Conservation (phyloP, 305 asterid genomes). For the Euphrasia arctica region DNA sequence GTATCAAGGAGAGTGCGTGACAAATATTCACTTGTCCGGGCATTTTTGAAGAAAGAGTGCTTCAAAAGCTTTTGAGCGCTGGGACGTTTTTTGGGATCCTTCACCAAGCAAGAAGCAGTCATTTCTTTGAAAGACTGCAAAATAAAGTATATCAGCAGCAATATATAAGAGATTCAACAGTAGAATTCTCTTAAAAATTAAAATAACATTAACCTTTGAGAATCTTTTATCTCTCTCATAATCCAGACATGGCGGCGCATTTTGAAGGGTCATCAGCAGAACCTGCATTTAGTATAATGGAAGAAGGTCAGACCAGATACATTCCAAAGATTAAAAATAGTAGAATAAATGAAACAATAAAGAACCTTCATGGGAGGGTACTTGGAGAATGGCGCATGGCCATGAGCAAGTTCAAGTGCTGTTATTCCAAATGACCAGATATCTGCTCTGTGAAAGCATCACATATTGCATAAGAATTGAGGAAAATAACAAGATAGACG, state of each 20-base stretch:
- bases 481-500: slow-evolving; percentile 21
- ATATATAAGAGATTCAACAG: slow-evolving; percentile 15
- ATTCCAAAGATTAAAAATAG: slow-evolving; percentile 17
- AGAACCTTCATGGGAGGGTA: slow-evolving; percentile 99
- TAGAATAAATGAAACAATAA: slow-evolving; percentile 13
- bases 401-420: slow-evolving; percentile 99
- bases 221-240: slow-evolving; percentile 96
- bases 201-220: slow-evolving; percentile 73
- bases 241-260: slow-evolving; percentile 99
- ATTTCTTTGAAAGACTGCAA: slow-evolving; percentile 92
- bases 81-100: slow-evolving; percentile 99
- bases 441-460: slow-evolving; percentile 84
- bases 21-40: slow-evolving; percentile 67
- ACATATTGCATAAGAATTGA: slow-evolving; percentile 17
- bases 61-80: slow-evolving; percentile 95
- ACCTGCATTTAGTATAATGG: slow-evolving; percentile 57
- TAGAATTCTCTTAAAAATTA: slow-evolving; percentile 24
- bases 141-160: slow-evolving; percentile 28
- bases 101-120: slow-evolving; percentile 97
- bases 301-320: slow-evolving; percentile 23
- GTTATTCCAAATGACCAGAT: slow-evolving; percentile 99
- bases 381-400: slow-evolving; percentile 99
- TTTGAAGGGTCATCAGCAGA: slow-evolving; percentile 97
- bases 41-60: slow-evolving; percentile 86
- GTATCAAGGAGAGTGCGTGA: slow-evolving; percentile 70